phyloP scores from a whole-genome alignment of 371 early-diverging fungal genomes.

The Coemansia sp. region DNA sequence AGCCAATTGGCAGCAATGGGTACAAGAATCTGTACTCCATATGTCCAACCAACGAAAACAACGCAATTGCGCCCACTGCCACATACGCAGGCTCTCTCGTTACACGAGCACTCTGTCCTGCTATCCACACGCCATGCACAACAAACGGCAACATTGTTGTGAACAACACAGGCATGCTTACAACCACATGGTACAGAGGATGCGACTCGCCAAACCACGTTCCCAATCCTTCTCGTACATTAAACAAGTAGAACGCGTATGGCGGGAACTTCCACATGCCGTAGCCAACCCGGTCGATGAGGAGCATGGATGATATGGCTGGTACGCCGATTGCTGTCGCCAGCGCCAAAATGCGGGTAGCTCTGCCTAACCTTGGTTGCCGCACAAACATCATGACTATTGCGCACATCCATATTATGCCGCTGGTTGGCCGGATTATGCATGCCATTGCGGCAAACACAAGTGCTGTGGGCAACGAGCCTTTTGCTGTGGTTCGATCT shows the following conservation, averaged over 20 bases:
- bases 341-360: slow-evolving; percentile 13
- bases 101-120: not conserved
- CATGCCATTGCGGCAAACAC: slow-evolving; percentile 72
- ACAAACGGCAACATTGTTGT: slow-evolving; percentile 71
- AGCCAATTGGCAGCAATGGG: slow-evolving; percentile 75
- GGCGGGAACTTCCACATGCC: slow-evolving; percentile 64
- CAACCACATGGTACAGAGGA: slow-evolving; percentile 86
- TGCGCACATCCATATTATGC: slow-evolving; percentile 74
- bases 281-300: slow-evolving; percentile 66
- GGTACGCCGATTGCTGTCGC: slow-evolving; percentile 22
- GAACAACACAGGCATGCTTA: slow-evolving; percentile 75
- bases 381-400: slow-evolving; percentile 57
- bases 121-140: slow-evolving; percentile 51
- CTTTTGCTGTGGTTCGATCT: not conserved
- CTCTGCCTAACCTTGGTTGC: slow-evolving; percentile 17
- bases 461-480: slow-evolving; percentile 52
- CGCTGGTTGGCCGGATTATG: slow-evolving; percentile 83
- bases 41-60: slow-evolving; percentile 78
- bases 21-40: slow-evolving; percentile 93
- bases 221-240: slow-evolving; percentile 73
- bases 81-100: slow-evolving; percentile 38
- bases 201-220: slow-evolving; percentile 86
- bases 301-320: slow-evolving; percentile 54
- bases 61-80: slow-evolving; percentile 55
- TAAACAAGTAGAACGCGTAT: slow-evolving; percentile 72